Conservation (phyloP, 164 flowering plant species). For the Amborella trichopoda region DNA sequence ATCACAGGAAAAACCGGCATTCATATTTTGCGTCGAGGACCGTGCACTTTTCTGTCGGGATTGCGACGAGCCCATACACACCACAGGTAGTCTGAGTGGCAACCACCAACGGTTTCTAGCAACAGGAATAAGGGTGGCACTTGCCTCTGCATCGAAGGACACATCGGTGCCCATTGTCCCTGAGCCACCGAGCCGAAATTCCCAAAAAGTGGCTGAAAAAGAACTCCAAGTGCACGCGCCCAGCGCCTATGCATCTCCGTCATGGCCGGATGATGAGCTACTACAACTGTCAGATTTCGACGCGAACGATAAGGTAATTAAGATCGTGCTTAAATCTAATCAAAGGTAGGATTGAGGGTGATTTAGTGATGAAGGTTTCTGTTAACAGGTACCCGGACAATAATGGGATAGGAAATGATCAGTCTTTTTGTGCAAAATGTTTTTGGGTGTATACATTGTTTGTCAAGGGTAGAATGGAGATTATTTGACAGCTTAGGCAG, state of each 20-base stretch:
- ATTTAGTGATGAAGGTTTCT: too few relatives aligned
- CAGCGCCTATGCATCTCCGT: constrained; percentile 15
- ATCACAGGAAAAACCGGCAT: constrained; percentile 87
- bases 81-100: constrained; percentile 49
- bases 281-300: constrained; percentile 57
- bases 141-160: constrained; percentile 35
- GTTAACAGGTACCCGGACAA: too few relatives aligned
- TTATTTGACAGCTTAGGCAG: too few relatives aligned
- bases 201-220: constrained; percentile 16
- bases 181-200: constrained; percentile 57
- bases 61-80: constrained; percentile 82
- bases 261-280: constrained; percentile 81
- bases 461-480: too few relatives aligned
- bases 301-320: constrained; percentile 55
- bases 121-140: constrained; percentile 79
- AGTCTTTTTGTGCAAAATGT: too few relatives aligned
- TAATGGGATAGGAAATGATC: too few relatives aligned
- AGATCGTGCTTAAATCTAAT: not conserved
- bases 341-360: too few relatives aligned
- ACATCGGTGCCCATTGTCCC: constrained; percentile 10
- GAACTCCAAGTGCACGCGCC: constrained; percentile 19
- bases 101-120: constrained; percentile 86
- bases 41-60: constrained; percentile 90
- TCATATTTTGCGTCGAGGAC: constrained; percentile 95
- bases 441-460: too few relatives aligned